Evolutionary conservation across 208 protist species (phyloP), one percentile per base, ranked within the genome.

Genomic region (Crithidia acanthocephali): DNA sequence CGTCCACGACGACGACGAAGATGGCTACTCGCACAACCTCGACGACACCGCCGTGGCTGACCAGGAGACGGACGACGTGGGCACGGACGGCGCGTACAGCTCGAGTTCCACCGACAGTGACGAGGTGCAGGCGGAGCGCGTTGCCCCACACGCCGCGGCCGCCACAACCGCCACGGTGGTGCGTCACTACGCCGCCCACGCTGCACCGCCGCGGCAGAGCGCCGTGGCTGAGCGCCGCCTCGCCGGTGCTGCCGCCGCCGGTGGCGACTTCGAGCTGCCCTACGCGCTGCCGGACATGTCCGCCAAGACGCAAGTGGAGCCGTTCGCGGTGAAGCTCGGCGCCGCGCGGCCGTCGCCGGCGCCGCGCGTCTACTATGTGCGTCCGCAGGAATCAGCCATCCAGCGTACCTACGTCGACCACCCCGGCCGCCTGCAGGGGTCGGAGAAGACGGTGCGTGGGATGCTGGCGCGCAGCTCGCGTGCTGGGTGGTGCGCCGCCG

Each of bases 401-500:
- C 81, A 81, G 60, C 63, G 45, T 47, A 32, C 64, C 25, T 80
- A 80, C 57, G 64, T 76, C 25, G 32, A 57, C 56, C 35, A 67
- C 25, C 8, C 42, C 18, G 37, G 22, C 13, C 28, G 16, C 50
- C 66, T 69, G 64, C 23, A 55, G 27, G 55, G 37, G 23, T 72
- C 51, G 56, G 65, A 58, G 56, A 65, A 50, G 40, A 61, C 79
- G n/a, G 79, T 67, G 47, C 30, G 82, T 25, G 79, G 81, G 33
- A 72, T 65, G 62, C 74, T 93, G 37, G 76, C 78, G 47, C 78
- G 91, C 23, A 92, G 87, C 68, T 88, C 88, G 63, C 84, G 91
- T 3, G 83, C 76, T 51, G 83, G 78, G 13, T 96, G 88, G 88
- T 27, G 60, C 64, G 40, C 61, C 18, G 57, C 59, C 30, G 86